Evolutionary conservation across 441 rosid genomes (phyloP).

Genomic region (Bruguiera hainesii): DNA sequence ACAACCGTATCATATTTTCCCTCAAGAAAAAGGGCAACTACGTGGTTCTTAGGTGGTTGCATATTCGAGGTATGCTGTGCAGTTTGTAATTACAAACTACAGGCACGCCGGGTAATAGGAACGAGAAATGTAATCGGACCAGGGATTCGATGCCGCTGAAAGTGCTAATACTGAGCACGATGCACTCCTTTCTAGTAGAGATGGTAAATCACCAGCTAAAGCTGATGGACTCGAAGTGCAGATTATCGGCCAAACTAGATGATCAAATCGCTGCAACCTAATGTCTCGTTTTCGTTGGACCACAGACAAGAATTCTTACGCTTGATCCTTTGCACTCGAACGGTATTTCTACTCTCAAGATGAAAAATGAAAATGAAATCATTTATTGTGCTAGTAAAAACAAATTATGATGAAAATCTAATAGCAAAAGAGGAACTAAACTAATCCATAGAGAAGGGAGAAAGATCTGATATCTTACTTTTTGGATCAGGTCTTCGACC

Average conservation of each 20-base stretch:
- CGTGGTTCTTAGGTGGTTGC: too few relatives aligned
- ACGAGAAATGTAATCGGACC: too few relatives aligned
- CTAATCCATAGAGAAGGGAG: not conserved
- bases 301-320: constrained; percentile 67
- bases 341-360: constrained; percentile 36
- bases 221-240: constrained; percentile 77
- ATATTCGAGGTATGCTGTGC: too few relatives aligned
- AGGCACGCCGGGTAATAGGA: too few relatives aligned
- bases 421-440: not conserved
- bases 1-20: too few relatives aligned
- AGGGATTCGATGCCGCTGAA: too few relatives aligned
- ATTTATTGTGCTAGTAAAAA: not conserved
- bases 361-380: not conserved
- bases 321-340: constrained; percentile 45
- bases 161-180: not conserved
- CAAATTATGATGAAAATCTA: not conserved
- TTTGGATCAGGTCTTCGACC: constrained; percentile 70
- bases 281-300: constrained; percentile 77
- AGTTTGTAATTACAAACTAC: too few relatives aligned
- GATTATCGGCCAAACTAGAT: constrained; percentile 42
- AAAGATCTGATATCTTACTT: constrained; percentile 32
- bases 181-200: not conserved
- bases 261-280: constrained; percentile 71
- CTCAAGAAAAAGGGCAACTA: too few relatives aligned
- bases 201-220: constrained; percentile 61